phyloP scores from a whole-genome alignment of 2,329 filamentous ascomycete genomes.

The Trichoderma endophyticum region DNA sequence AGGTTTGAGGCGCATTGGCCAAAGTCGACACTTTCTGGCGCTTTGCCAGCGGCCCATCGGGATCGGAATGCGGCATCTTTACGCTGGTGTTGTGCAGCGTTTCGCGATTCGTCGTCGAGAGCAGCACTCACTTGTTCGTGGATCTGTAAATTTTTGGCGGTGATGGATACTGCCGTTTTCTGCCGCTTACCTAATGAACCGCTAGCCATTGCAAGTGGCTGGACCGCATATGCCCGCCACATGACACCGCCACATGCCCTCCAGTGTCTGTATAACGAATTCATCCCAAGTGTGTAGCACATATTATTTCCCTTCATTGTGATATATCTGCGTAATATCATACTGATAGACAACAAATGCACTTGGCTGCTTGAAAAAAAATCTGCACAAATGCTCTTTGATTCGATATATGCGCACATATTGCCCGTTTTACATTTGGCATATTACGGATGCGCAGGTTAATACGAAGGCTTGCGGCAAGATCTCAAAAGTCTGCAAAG shows the following conservation, averaged over 20 bases:
- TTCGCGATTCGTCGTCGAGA: conserved; percentile 18
- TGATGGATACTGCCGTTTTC: conserved; percentile 23
- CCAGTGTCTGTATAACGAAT: background rate
- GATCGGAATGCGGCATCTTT: conserved; percentile 56
- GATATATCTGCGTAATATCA: background rate
- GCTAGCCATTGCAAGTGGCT: background rate
- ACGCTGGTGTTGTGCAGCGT: conserved; percentile 13
- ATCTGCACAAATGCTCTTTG: background rate
- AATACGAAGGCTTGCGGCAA: background rate
- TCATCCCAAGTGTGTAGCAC: background rate
- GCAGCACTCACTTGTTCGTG: background rate
- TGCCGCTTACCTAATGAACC: conserved; percentile 17
- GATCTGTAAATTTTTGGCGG: conserved; percentile 28
- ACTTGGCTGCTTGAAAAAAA: background rate
- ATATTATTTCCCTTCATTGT: background rate
- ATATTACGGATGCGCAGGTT: background rate
- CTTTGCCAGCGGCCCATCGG: conserved; percentile 66
- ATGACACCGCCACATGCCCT: background rate
- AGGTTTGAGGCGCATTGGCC: conserved; percentile 36
- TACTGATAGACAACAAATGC: background rate
- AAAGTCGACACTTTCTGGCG: conserved; percentile 63
- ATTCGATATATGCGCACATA: background rate
- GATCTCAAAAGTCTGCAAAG: background rate
- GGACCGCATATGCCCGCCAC: background rate
- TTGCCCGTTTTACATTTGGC: background rate